Base-by-base conservation (phyloP, 2,329 filamentous ascomycete species). In the Apiospora kogelbergensis region DNA sequence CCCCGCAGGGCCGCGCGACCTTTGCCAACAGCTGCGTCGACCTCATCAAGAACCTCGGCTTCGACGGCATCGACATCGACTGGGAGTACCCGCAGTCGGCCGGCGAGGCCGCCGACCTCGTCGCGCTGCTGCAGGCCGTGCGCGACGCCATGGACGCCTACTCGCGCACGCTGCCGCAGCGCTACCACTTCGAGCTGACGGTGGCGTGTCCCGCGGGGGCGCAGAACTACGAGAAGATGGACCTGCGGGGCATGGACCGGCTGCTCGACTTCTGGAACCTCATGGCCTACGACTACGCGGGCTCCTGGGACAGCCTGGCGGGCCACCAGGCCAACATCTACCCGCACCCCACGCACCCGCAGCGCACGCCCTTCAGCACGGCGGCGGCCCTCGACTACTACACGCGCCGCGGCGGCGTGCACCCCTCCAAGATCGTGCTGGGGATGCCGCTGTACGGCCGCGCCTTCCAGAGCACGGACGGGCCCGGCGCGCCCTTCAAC, bases 401-500 rank as follows among this genome's bases (percentile, higher is more conserved):
- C 81, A 83, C 87, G 20, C 77, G 81, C 1, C 85, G 87, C 15
- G 90, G 87, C 15, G 90, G 91, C 7, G 89, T 98, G 0, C 76
- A 85, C 0, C 78, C 89, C 0, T 77, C 84, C 70, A 98, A 97
- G 81, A 88, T 98, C 67, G 92, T 97, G 3, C 80, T 98, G 17
- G 95, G 95, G 2, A 95, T 98, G 92, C 95, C 95, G 2, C 83
- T 98, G 15, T 98, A 98, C 78, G 95, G 95, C 1, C 92, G 94
- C 44, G 89, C 93, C 0, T 98, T 98, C 78, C 85, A 90, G 73
- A 88, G 89, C 72, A 98, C 95, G 0, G 86, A 91, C 33, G 95
- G 94, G 0, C 86, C 89, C 0, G 95, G 95, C 0, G 79, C 84
- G 41, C 81, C 88, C 0, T 98, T 87, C 80, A 86, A 80, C 65